phyloP scores from a whole-genome alignment of 306 rosid species.

The Cicer cuneatum region DNA sequence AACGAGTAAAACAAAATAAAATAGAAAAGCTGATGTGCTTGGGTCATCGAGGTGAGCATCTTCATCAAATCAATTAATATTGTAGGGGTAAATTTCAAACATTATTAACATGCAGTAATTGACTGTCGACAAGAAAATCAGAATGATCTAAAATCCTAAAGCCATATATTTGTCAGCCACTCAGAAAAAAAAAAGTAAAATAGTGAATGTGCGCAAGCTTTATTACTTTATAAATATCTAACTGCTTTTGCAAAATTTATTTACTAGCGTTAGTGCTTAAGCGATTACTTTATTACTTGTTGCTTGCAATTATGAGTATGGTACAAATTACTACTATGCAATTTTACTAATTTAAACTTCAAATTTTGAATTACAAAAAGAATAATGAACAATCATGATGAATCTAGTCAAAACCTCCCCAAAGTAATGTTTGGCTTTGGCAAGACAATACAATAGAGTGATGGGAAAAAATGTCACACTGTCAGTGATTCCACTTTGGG shows the following conservation, averaged over 20 bases:
- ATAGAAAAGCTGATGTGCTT: too few relatives aligned
- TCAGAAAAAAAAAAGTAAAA: slow-evolving; percentile 18
- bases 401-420: slow-evolving; percentile 38
- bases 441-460: slow-evolving; percentile 28
- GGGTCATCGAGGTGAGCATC: neutral
- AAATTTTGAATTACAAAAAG: neutral
- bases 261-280: slow-evolving; percentile 16
- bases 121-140: slow-evolving; percentile 12
- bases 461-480: neutral
- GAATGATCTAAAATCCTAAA: slow-evolving; percentile 22
- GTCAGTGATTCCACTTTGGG: slow-evolving; percentile 5
- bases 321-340: slow-evolving; percentile 7
- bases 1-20: too few relatives aligned
- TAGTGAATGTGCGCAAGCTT: slow-evolving; percentile 4
- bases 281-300: slow-evolving; percentile 11
- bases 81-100: slow-evolving; percentile 1
- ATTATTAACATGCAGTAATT: neutral
- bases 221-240: slow-evolving; percentile 11
- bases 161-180: slow-evolving; percentile 36
- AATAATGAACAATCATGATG: neutral
- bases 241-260: slow-evolving; percentile 24
- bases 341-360: slow-evolving; percentile 4
- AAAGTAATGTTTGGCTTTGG: slow-evolving; percentile 47
- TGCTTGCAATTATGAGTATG: neutral
- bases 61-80: neutral